Percentiles rank a stretch among this genome's conserved stretches.
Conservation (phyloP, 2,329 filamentous ascomycete genomes). For the Drechmeria coniospora region DNA sequence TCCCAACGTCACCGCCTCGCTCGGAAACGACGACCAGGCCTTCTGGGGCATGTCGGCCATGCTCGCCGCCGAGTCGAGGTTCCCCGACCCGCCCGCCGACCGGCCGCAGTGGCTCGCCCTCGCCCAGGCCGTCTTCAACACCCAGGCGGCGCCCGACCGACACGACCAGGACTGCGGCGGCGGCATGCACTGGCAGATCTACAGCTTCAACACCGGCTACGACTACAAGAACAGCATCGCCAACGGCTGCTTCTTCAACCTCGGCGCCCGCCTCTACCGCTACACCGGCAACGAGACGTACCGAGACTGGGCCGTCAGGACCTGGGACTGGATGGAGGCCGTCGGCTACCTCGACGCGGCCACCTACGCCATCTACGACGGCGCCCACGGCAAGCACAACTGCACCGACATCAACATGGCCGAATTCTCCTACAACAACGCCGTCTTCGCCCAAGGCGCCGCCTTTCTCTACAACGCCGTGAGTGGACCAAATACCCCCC, state of each 20-base stretch:
- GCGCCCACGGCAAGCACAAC: slow-evolving; percentile 29
- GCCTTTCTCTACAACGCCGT: slow-evolving; percentile 46
- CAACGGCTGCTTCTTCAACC: slow-evolving; percentile 46
- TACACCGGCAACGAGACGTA: slow-evolving; percentile 55
- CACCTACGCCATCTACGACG: slow-evolving; percentile 45
- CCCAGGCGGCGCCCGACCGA: slow-evolving; percentile 35
- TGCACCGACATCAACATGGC: slow-evolving; percentile 36
- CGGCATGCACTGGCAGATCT: slow-evolving; percentile 64
- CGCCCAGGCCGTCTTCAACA: slow-evolving; percentile 47
- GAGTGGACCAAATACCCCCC: no score
- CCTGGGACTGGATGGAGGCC: slow-evolving; percentile 42
- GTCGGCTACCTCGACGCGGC: slow-evolving; percentile 42
- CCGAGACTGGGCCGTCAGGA: slow-evolving; percentile 42
- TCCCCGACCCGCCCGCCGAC: slow-evolving; percentile 32
- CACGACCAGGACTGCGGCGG: slow-evolving; percentile 37
- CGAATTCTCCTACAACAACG: slow-evolving; percentile 44
- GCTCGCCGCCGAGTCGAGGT: slow-evolving; percentile 39
- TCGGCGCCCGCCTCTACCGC: slow-evolving; percentile 50
- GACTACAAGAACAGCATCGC: slow-evolving; percentile 54
- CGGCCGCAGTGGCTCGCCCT: slow-evolving; percentile 37
- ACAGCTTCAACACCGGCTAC: slow-evolving; percentile 55
- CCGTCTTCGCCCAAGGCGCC: slow-evolving; percentile 38
- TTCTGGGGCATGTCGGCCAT: slow-evolving; percentile 52
- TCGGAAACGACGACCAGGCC: slow-evolving; percentile 49
- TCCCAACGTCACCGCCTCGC: slow-evolving; percentile 28